Conservation (phyloP, 2,329 filamentous ascomycete genomes). For the Beauveria sp. region DNA sequence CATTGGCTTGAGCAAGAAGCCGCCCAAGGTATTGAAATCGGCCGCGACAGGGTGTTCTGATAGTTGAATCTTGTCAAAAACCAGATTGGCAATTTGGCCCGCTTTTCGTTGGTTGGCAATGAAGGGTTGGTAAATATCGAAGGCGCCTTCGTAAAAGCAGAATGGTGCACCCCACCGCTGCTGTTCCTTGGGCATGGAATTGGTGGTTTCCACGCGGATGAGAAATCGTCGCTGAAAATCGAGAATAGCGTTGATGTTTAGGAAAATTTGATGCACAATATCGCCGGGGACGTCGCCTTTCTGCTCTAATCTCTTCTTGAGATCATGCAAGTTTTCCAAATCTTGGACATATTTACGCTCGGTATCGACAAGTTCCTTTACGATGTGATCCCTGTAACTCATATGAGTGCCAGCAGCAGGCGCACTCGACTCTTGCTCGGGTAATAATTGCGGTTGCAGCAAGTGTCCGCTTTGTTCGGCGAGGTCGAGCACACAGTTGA, state of each 20-base stretch:
- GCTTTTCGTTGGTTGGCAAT: slow-evolving; percentile 95
- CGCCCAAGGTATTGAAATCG: slow-evolving; percentile 79
- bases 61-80: slow-evolving; percentile 77
- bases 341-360: slow-evolving; percentile 98
- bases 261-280: slow-evolving; percentile 86
- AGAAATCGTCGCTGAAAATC: slow-evolving; percentile 94
- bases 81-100: slow-evolving; percentile 71
- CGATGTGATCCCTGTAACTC: slow-evolving; percentile 75
- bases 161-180: slow-evolving; percentile 98
- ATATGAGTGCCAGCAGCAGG: slow-evolving; percentile 54
- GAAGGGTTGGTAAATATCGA: slow-evolving; percentile 92
- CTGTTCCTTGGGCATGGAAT: slow-evolving; percentile 64
- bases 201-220: slow-evolving; percentile 92
- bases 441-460: slow-evolving; percentile 49
- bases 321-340: slow-evolving; percentile 82
- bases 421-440: slow-evolving; percentile 43
- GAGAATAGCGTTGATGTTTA: slow-evolving; percentile 90
- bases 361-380: slow-evolving; percentile 86
- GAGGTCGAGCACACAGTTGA: slow-evolving; percentile 86
- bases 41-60: slow-evolving; percentile 75
- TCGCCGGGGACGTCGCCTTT: slow-evolving; percentile 84
- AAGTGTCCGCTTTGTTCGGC: slow-evolving; percentile 73
- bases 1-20: slow-evolving; percentile 93
- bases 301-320: slow-evolving; percentile 85
- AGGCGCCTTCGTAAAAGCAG: slow-evolving; percentile 73